Base-by-base conservation (phyloP, 805 yeast genomes). In the Pichia phayaonensis region DNA sequence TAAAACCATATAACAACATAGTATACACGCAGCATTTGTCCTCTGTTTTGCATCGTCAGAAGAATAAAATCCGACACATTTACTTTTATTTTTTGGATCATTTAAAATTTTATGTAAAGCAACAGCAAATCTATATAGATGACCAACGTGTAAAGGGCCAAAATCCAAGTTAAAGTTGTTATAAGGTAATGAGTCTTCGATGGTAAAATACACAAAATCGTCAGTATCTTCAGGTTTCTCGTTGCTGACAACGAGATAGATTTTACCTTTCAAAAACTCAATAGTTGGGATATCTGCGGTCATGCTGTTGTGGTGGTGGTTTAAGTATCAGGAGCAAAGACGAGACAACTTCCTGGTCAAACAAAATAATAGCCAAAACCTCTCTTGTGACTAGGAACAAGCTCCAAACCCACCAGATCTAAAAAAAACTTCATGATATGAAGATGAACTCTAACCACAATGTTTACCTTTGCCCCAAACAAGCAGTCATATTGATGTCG, bases 111-210 rank as follows among this genome's bases (percentile, higher is more conserved):
- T 95, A 65, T 94, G 99, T 52, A 94, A 76, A 20, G 86, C 84
- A 18, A 94, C 97, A 0, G 99, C 99, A 72, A 94, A 94, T 47
- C 99, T 76, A 69, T 94, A 94, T 46, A 94, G 70, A 65, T 86
- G 95, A 1, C 97, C 97, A 47, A 92, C 81, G 65, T 92, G 95
- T 58, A 94, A 72, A 0, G 99, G 99, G 44, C 99, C 99, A 68
- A 94, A 94, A 67, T 94, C 99, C 56, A 90, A 75, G 66, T 92
- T 96, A 72, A 94, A 94, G n/a, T 95, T 76, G 63, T 94, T 94
- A 67, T 94, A 94, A 5, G 94, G 95, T 44, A 94, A 76, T 1
- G 92, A 81, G 56, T 90, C 95, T 61, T 94, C 98, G 3, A 94
- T 87, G 0, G 98, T 89, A 70, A 94, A 90, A 67, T 84, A 86